Evolutionary conservation across 2,329 filamentous ascomycete genomes (phyloP), one percentile per base, ranked within the genome.

Genomic region (Nigrospora osmanthi): DNA sequence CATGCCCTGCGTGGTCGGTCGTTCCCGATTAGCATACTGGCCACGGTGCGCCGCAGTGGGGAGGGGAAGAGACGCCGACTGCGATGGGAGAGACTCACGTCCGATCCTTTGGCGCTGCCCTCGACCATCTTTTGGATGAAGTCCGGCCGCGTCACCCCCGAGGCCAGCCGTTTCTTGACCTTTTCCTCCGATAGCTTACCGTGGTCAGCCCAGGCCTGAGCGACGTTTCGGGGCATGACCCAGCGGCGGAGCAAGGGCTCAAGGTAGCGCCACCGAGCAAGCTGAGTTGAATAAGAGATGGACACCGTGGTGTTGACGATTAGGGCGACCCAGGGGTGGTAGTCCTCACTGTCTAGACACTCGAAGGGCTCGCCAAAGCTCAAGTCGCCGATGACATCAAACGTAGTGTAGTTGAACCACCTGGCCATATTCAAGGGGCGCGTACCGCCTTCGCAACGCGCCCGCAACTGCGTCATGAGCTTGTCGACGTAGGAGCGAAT

Each of bases 121-220:
- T 28, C 51, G n/a, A 65, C 48, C 13, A 66, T 47, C 1, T 57
- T 57, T 35, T 58, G 54, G 17, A 66, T 55, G 35, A 67, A 54
- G 31, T 65, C 62, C 11, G 60, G 53, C 5, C 58, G 45, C 43
- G 59, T 56, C 9, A 41, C 44, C 13, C 50, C 55, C 7, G 56
- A 45, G 35, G 54, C 51, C 12, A 61, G 55, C 6, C 62, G 54
- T 30, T 58, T 46, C 31, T 35, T 19, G 31, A 42, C 40, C 32
- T 35, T 42, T 14, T n/a, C 6, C 16, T 11, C 32, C 5, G 40
- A 42, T n/a, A 42, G n/a, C 16, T 16, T 14, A 13, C 12, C 9
- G 17, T 42, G 40, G 11, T 19, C 19, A 7, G 33, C 11, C 16
- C 15, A 28, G 17, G 35, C 35, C 6, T 9, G 3, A 3, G 17